Conservation (phyloP, 2,329 filamentous ascomycete species). For the Xylariales sp. region DNA sequence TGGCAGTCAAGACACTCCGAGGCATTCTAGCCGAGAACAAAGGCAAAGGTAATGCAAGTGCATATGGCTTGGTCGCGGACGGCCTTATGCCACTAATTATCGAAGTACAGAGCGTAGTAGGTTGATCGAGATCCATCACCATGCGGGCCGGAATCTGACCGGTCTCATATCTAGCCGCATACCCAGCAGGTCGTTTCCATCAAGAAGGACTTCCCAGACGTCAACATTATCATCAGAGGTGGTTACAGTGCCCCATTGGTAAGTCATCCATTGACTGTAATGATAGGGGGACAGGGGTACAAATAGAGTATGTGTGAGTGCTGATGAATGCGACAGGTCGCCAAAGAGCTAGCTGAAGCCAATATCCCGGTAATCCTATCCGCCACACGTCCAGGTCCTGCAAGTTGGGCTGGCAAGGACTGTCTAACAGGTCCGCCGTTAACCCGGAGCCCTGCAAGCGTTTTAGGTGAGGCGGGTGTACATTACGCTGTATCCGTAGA, state of each 20-base stretch:
- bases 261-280: conserved; percentile 11
- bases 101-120: conserved; percentile 33
- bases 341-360: conserved; percentile 33
- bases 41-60: conserved; percentile 26
- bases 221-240: conserved; percentile 34
- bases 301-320: neutral
- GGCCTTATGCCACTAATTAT: conserved; percentile 35
- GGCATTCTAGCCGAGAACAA: conserved; percentile 29
- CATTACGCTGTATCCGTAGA: conserved; percentile 28
- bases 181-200: conserved; percentile 35
- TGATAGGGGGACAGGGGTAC: neutral
- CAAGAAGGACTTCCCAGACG: conserved; percentile 28
- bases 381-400: conserved; percentile 28
- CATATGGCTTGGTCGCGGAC: conserved; percentile 32
- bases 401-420: conserved; percentile 31
- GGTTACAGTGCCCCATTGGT: conserved; percentile 34
- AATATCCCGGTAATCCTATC: conserved; percentile 38
- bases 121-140: neutral
- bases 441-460: conserved; percentile 30
- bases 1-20: conserved; percentile 28
- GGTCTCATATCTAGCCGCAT: conserved; percentile 28
- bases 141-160: neutral
- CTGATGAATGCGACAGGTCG: conserved; percentile 24
- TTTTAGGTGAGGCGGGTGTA: conserved; percentile 36
- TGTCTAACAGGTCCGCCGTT: conserved; percentile 38